Percentiles rank a stretch among this genome's conserved stretches.
phyloP scores from a whole-genome alignment of 257 asterid genomes.

The Asclepias syriaca region DNA sequence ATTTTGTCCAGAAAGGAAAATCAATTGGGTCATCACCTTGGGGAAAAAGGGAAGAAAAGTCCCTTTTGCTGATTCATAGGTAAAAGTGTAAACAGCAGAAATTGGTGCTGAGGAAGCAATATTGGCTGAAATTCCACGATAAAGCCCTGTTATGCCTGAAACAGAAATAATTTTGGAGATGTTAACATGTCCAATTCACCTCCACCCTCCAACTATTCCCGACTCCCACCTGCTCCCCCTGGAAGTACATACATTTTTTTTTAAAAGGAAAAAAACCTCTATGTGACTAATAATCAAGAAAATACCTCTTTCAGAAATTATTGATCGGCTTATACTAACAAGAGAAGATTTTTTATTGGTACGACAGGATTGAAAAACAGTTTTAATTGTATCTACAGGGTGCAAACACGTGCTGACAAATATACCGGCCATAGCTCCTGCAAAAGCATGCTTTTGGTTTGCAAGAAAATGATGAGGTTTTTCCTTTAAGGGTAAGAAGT shows the following conservation, averaged over 20 bases:
- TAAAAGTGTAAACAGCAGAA: conserved; percentile 85
- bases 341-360: conserved; percentile 61
- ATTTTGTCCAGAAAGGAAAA: neutral
- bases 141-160: conserved; percentile 74
- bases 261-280: neutral
- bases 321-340: conserved; percentile 52
- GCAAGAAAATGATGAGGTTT: conserved; percentile 44
- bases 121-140: conserved; percentile 89
- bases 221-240: too few relatives aligned
- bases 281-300: neutral
- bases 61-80: conserved; percentile 80
- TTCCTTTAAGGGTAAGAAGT: conserved; percentile 27
- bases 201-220: neutral
- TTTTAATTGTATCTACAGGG: conserved; percentile 87
- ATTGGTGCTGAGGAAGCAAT: conserved; percentile 87
- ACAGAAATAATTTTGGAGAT: conserved; percentile 21
- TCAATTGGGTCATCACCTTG: conserved; percentile 37
- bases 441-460: conserved; percentile 85
- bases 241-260: too few relatives aligned
- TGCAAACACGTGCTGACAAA: conserved; percentile 88
- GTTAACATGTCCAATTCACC: conserved; percentile 8
- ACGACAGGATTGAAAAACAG: conserved; percentile 78
- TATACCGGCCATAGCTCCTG: conserved; percentile 96
- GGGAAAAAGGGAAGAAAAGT: conserved; percentile 67
- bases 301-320: conserved; percentile 82